These are phyloP conservation scores for Coriolopsis trogii DNA, from an alignment of 1,284 basidiomycete genomes.

Conservation along the genomic window DNA sequence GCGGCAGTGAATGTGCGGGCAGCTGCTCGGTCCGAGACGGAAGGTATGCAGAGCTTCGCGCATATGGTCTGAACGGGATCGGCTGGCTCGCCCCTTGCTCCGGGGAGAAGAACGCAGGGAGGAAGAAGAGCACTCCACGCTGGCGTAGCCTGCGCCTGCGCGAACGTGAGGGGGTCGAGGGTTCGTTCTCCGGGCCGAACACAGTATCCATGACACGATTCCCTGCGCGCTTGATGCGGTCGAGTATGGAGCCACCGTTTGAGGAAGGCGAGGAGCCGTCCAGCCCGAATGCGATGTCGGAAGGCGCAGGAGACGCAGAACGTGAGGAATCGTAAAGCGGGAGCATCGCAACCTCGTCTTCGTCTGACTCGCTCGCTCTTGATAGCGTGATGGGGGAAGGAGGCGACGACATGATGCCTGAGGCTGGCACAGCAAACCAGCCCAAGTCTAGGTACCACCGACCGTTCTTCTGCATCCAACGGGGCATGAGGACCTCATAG, in stretches of 20 bases:
- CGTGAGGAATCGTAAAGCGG: conserved; percentile 59
- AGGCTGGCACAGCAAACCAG: conserved; percentile 54
- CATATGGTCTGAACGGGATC: conserved; percentile 29
- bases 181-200: conserved; percentile 40
- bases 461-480: conserved; percentile 66
- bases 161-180: conserved; percentile 42
- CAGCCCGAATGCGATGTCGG: conserved; percentile 46
- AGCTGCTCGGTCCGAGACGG: conserved; percentile 18
- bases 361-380: conserved; percentile 45
- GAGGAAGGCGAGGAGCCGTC: conserved; percentile 30
- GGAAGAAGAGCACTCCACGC: conserved; percentile 75
- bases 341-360: conserved; percentile 58
- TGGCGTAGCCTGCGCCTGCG: conserved; percentile 51
- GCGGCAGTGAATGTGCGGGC: conserved; percentile 28
- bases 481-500: conserved; percentile 77
- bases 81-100: conserved; percentile 46
- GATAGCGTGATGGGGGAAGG: conserved; percentile 48
- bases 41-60: conserved; percentile 31
- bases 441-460: conserved; percentile 74
- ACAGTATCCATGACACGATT: conserved; percentile 53
- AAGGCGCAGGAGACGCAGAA: conserved; percentile 56
- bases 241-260: conserved; percentile 33
- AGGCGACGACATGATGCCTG: conserved; percentile 49
- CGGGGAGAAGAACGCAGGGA: conserved; percentile 76
- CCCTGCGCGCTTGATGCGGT: conserved; percentile 56